A percentile compares a stretch with the other conserved stretches of the same genome.
These are phyloP conservation scores for Grosmannia penicillata DNA, from an alignment of 2,329 filamentous ascomycete species.

Conservation along the genomic window DNA sequence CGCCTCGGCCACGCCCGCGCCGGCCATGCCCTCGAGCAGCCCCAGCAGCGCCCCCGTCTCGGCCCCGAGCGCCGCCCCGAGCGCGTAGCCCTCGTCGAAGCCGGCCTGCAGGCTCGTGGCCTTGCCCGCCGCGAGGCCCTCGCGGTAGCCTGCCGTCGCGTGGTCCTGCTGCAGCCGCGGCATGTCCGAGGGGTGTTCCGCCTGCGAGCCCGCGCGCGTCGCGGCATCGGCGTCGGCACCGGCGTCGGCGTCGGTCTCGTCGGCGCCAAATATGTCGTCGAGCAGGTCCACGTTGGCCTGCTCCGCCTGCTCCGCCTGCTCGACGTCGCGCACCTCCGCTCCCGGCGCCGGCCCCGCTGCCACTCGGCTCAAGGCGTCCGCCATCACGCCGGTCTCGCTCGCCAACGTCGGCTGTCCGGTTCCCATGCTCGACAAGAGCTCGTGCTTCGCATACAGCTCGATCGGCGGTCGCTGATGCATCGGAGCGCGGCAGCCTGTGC, in stretches of 20 bases:
- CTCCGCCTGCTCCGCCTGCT: not conserved
- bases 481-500: not conserved
- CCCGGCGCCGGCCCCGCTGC: not conserved
- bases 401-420: not conserved
- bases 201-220: too few relatives aligned
- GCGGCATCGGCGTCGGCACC: too few relatives aligned
- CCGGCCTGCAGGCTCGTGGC: constrained; percentile 63
- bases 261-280: constrained; percentile 12
- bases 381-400: not conserved
- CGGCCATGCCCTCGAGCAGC: constrained; percentile 53
- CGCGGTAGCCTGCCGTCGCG: constrained; percentile 76
- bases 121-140: constrained; percentile 69
- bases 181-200: constrained; percentile 45
- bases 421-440: not conserved
- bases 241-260: not conserved
- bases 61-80: constrained; percentile 70
- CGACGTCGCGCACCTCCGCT: too few relatives aligned
- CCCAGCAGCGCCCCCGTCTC: constrained; percentile 63
- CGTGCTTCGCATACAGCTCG: constrained; percentile 7
- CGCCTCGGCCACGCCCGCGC: not conserved
- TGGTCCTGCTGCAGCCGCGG: constrained; percentile 62
- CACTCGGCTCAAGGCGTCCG: not conserved
- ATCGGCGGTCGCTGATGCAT: constrained; percentile 11
- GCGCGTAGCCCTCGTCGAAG: constrained; percentile 79
- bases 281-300: constrained; percentile 4